Percentiles rank a stretch among this genome's conserved stretches.
Evolutionary conservation across 768 basidiomycete genomes (phyloP).

Genomic region (Agaricus subrufescens): DNA sequence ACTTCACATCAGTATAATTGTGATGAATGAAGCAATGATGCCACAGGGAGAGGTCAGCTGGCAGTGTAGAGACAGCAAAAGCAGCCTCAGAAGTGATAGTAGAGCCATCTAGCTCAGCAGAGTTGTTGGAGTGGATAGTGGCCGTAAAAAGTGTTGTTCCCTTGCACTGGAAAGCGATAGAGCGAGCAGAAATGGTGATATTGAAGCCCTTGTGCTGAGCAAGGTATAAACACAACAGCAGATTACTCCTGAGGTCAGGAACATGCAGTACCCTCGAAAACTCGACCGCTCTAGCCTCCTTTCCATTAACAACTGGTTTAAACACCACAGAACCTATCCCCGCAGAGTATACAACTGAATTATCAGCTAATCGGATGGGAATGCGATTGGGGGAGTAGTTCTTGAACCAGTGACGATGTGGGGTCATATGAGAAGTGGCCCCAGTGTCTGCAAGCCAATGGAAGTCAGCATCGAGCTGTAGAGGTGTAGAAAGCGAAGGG

Average conservation of each 20-base stretch:
- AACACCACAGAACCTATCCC: slow-evolving; percentile 9
- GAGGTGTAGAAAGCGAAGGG: neutral
- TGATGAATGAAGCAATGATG: too few species aligned
- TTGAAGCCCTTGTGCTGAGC: too few species aligned
- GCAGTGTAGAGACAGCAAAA: too few species aligned
- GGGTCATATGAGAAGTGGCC: slow-evolving; percentile 17
- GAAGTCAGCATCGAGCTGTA: slow-evolving; percentile 1
- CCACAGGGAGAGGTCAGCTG: too few species aligned
- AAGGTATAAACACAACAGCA: slow-evolving; percentile 7
- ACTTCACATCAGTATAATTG: too few species aligned
- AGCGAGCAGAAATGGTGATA: too few species aligned
- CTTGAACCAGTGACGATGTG: slow-evolving; percentile 10
- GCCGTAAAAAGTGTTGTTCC: too few species aligned
- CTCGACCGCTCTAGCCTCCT: slow-evolving; percentile 3
- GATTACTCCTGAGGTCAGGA: slow-evolving; percentile 13
- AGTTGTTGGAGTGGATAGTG: too few species aligned
- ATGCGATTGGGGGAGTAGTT: neutral
- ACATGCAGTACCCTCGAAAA: slow-evolving; percentile 14
- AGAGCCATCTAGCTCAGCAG: too few species aligned
- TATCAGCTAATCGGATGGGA: slow-evolving; percentile 13
- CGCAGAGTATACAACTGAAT: slow-evolving; percentile 9
- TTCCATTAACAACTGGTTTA: slow-evolving; percentile 6
- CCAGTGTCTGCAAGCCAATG: slow-evolving; percentile 15
- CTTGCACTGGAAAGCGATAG: too few species aligned
- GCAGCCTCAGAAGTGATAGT: too few species aligned